Evolutionary conservation across 306 rosid genomes (phyloP), one percentile per base, ranked within the genome.

Genomic region (Leucaena leucocephala): DNA sequence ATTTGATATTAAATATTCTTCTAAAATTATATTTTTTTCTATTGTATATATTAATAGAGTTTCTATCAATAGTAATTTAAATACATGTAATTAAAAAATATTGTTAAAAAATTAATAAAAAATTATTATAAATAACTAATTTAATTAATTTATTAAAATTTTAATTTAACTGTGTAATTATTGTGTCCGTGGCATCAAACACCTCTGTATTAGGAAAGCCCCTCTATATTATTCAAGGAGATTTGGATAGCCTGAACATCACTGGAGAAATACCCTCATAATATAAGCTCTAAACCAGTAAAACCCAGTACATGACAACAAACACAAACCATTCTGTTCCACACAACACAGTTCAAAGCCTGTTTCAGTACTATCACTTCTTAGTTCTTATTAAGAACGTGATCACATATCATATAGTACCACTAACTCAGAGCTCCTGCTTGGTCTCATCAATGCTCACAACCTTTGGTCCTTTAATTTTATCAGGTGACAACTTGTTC

Each of bases 391-490:
- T 33, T 11, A 55, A 7, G 3, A 46, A 27, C 3, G 48, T 33
- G 4, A 70, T 42, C 35, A 68, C 3, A 50, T 50, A 27, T 12
- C 58, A 16, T 50, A 50, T 17, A n/a, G 44, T 50, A 33, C 17
- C 36, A 27, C 21, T 10, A 21, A 15, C 58, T 90, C 84, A 88
- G 27, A 89, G 88, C 83, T 89, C 97, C 46, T 91, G 91, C 84
- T 84, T 87, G 72, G 66, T 61, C 75, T 46, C 83, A 43, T 54
- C 72, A 2, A 91, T 88, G 80, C 68, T 81, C 3, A 89, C 88
- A 39, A 88, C 48, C 76, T 72, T 88, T 0, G 97, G 91, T 59
- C 88, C 91, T 78, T 86, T 88, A 15, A 89, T 85, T 84, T 82
- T 88, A 48, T 91, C 89, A n/a, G 84, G 82, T 5, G 92, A 84